Base-by-base conservation (phyloP, 139 green algal species). In the Coelastrella sp. region DNA sequence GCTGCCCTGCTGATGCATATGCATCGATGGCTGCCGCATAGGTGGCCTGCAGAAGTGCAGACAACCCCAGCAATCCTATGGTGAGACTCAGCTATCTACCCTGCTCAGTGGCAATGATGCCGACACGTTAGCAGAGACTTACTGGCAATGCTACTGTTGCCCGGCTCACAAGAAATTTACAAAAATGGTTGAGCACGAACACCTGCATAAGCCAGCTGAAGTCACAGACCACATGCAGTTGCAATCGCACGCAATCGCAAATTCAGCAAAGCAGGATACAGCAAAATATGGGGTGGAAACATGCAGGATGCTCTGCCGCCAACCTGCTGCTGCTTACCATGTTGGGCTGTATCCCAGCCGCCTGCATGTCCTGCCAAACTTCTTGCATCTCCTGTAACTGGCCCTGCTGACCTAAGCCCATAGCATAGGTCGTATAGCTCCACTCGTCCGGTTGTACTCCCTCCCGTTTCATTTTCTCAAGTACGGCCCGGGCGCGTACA, bases 361-460 rank as follows among this genome's bases (percentile, higher is more conserved):
- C 85, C 7, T 16, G 17, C 93, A 95, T 95, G 78, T 93, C 90
- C n/a, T 19, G 58, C 65, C 93, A 79, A 76, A 95, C 23, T 22
- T 20, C 81, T 61, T 82, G 65, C 54, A 85, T 91, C 14, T 81
- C 86, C 14, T 64, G 56, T 76, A 91, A 17, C 13, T 89, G 77
- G 5, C 88, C 80, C 65, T 79, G 79, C 17, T 22, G 8, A 7
- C 86, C 88, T 60, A 91, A 83, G 10, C 93, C 96, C 32, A 92
- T 90, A 22, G 95, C 88, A 6, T 96, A 89, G 4, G 65, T 83
- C 23, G 79, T 92, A 90, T 95, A 96, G 23, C 82, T 94, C 83
- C 89, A 95, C 5, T 84, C 94, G 56, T 97, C 95, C 65, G 94
- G 90, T 60, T 20, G 16, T 78, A 94, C 82, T 17, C 93, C 95